Evolutionary conservation across 441 rosid species (phyloP), one percentile per base, ranked within the genome.

Genomic region (Hura crepitans): DNA sequence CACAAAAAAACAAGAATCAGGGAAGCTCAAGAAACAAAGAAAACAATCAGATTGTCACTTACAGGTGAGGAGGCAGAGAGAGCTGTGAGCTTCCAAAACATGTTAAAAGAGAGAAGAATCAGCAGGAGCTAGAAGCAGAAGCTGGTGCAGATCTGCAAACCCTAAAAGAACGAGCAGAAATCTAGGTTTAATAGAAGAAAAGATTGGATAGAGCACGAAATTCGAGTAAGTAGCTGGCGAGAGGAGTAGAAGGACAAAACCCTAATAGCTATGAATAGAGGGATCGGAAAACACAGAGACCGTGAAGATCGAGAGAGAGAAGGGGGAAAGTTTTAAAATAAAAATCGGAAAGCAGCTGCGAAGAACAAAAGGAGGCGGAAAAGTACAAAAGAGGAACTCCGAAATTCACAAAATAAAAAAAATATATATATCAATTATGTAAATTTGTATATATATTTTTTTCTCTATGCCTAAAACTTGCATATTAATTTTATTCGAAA

Each of bases 51-150:
- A 39, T 65, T 74, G 27, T 23, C 14, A 80, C 93, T 89, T 69
- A 92, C 98, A 35, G 96, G 92, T 76, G 95, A 92, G 30, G 97
- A 85, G 10, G 95, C 81, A 47, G 97, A 87, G 74, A 92, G 84
- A 77, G 91, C 69, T 9, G 93, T 78, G 75, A 92, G 95, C 87
- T 90, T 89, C 98, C 97, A 92, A 50, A 92, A 92, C 97, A 92
- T 92, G 73, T 62, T 74, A 66, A 61, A 31, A n/a, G 2, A 71
- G 62, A 65, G 69, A 17, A 39, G 30, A 45, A 77, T 62, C 47
- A 67, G 63, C 33, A n/a, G 46, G 65, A 37, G 49, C 71, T 27
- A 10, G 46, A 45, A 68, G 67, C 39, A 35, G 39, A 35, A 30
- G 31, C 18, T 67, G 10, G 65, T 35, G 69, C 70, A 80, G 96